Evolutionary conservation across 352 stramenopile species (phyloP).

Genomic region (Pythium vanterpoolii): DNA sequence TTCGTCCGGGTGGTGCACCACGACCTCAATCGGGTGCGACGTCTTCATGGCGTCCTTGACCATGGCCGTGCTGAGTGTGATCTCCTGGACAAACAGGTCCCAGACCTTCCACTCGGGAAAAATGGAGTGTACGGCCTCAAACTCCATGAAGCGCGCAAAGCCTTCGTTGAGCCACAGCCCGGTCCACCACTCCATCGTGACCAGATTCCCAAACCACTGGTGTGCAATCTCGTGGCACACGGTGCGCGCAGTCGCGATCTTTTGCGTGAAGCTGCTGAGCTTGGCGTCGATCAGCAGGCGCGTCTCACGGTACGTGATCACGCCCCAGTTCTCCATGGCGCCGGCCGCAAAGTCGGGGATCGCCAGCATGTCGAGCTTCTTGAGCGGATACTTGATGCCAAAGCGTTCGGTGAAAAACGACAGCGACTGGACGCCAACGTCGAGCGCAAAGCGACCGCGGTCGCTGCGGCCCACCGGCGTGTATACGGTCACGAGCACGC

Average conservation of each 20-base stretch:
- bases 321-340: constrained; percentile 95
- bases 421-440: constrained; percentile 54
- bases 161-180: constrained; percentile 97
- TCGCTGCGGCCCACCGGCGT: constrained; percentile 90
- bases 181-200: constrained; percentile 98
- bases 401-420: constrained; percentile 75
- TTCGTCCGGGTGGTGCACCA: constrained; percentile 91
- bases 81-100: constrained; percentile 92
- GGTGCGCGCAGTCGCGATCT: constrained; percentile 79
- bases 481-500: constrained; percentile 95
- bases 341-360: constrained; percentile 93
- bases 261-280: constrained; percentile 56
- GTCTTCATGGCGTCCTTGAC: constrained; percentile 90
- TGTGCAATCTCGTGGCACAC: constrained; percentile 98
- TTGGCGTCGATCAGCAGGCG: constrained; percentile 82
- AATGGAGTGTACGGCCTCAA: constrained; percentile 90
- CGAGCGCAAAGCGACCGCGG: constrained; percentile 90
- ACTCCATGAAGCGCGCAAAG: constrained; percentile 97
- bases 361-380: constrained; percentile 97
- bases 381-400: constrained; percentile 93
- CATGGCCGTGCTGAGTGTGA: constrained; percentile 76
- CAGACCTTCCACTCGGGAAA: constrained; percentile 95
- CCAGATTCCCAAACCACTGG: constrained; percentile 97
- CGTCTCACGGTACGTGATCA: constrained; percentile 96
- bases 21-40: constrained; percentile 94